Conservation (phyloP, 306 rosid species). For the Rosa persica region DNA sequence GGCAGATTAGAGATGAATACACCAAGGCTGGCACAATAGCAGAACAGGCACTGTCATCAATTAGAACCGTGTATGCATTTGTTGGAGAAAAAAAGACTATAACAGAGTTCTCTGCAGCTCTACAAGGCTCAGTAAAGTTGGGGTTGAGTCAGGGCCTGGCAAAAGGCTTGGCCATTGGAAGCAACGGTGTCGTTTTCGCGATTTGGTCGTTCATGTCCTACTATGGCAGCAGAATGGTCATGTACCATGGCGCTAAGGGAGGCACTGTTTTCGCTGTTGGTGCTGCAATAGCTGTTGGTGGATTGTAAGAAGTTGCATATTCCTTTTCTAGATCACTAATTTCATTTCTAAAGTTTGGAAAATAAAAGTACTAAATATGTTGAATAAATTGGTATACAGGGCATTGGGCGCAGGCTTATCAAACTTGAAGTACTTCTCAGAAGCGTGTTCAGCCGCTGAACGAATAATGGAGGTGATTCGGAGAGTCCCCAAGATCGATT, state of each 20-base stretch:
- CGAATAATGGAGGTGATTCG: slow-evolving; percentile 69
- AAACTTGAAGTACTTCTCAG: slow-evolving; percentile 76
- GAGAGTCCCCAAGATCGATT: slow-evolving; percentile 82
- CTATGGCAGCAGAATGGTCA: slow-evolving; percentile 84
- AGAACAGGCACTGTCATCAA: slow-evolving; percentile 82
- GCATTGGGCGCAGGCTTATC: slow-evolving; percentile 78
- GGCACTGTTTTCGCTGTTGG: slow-evolving; percentile 89
- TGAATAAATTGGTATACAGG: slow-evolving; percentile 33
- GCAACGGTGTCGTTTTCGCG: slow-evolving; percentile 77
- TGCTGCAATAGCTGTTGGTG: slow-evolving; percentile 73
- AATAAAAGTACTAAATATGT: neutral
- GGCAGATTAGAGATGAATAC: slow-evolving; percentile 66
- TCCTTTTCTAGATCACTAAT: neutral
- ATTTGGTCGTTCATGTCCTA: slow-evolving; percentile 85
- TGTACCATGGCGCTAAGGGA: slow-evolving; percentile 86
- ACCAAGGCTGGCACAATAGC: slow-evolving; percentile 67
- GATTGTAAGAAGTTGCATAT: slow-evolving; percentile 53
- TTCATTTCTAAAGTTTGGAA: neutral
- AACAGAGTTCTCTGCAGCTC: slow-evolving; percentile 61
- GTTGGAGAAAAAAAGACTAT: slow-evolving; percentile 74
- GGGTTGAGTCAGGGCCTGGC: slow-evolving; percentile 88
- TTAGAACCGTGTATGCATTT: slow-evolving; percentile 83
- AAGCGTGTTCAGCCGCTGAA: slow-evolving; percentile 71
- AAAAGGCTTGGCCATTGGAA: slow-evolving; percentile 91
- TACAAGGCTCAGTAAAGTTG: slow-evolving; percentile 60